Conservation (phyloP, 2,329 filamentous ascomycete species). For the Pseudogymnoascus sp. region DNA sequence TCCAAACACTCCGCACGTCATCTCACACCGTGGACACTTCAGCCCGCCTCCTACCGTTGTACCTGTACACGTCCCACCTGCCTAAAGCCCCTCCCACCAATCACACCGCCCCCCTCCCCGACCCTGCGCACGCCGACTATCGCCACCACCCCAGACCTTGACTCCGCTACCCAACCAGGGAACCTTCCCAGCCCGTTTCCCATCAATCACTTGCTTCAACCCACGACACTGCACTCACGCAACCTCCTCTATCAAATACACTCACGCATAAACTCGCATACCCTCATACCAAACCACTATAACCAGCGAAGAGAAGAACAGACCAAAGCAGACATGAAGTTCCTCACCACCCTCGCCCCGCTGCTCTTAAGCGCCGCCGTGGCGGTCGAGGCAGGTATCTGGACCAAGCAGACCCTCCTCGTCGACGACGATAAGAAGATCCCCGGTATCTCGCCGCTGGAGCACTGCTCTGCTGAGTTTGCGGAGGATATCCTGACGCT, state of each 20-base stretch:
- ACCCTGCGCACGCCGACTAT: neutral
- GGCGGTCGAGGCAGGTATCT: conserved; percentile 27
- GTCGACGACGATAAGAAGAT: conserved; percentile 44
- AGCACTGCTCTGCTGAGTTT: conserved; percentile 63
- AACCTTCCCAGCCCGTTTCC: neutral
- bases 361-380: conserved; percentile 23
- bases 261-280: neutral
- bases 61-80: neutral
- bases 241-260: neutral
- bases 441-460: conserved; percentile 76
- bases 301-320: no score
- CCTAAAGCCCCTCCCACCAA: neutral
- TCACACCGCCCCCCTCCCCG: neutral
- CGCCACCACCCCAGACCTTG: neutral
- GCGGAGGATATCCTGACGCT: conserved; percentile 64
- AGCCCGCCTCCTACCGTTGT: neutral
- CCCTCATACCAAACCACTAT: neutral
- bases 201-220: no score
- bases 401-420: conserved; percentile 41
- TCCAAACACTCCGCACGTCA: neutral
- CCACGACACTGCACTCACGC: no score
- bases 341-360: conserved; percentile 21
- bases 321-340: conserved; percentile 23
- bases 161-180: conserved; percentile 1
- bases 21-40: neutral